phyloP scores from a whole-genome alignment of 2,329 filamentous ascomycete species.

The Huntiella omanensis region DNA sequence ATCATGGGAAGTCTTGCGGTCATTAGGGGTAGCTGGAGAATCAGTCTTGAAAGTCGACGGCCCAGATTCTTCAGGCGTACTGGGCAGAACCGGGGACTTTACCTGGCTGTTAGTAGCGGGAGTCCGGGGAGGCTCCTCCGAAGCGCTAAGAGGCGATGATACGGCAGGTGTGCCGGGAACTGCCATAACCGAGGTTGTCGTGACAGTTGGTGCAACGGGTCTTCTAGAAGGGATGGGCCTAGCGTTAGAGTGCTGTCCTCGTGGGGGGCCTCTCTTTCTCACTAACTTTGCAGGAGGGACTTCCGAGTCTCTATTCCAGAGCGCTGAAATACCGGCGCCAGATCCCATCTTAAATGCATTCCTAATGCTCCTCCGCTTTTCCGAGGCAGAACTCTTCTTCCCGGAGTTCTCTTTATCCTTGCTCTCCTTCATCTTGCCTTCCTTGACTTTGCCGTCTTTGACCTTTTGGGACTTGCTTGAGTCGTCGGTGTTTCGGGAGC shows the following conservation, averaged over 20 bases:
- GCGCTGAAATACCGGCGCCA: conserved; percentile 1
- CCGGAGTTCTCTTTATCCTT: neutral
- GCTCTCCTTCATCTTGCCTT: conserved; percentile 1
- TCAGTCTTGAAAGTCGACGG: neutral
- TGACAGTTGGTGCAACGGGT: conserved; percentile 4
- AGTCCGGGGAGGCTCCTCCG: neutral
- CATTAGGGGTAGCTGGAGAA: too few species aligned
- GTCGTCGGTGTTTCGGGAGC: conserved; percentile 2
- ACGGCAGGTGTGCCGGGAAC: neutral
- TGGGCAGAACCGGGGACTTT: neutral
- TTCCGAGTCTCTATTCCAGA: conserved; percentile 3
- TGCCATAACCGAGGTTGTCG: conserved; percentile 1
- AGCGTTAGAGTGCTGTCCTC: conserved; percentile 4
- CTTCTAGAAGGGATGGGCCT: conserved; percentile 7
- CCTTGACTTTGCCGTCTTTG: conserved; percentile 1
- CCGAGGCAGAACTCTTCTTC: conserved; percentile 1
- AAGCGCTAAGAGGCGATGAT: neutral
- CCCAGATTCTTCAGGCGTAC: neutral
- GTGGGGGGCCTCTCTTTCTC: conserved; percentile 5
- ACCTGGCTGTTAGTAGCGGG: neutral
- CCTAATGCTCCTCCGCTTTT: conserved; percentile 6
- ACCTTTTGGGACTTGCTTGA: neutral
- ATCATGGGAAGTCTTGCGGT: neutral
- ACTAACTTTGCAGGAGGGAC: conserved; percentile 5
- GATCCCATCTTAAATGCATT: conserved; percentile 7